Percentiles rank a stretch among this genome's conserved stretches.
Evolutionary conservation across 768 basidiomycete genomes (phyloP).

Genomic region (Kondoa malvinella): DNA sequence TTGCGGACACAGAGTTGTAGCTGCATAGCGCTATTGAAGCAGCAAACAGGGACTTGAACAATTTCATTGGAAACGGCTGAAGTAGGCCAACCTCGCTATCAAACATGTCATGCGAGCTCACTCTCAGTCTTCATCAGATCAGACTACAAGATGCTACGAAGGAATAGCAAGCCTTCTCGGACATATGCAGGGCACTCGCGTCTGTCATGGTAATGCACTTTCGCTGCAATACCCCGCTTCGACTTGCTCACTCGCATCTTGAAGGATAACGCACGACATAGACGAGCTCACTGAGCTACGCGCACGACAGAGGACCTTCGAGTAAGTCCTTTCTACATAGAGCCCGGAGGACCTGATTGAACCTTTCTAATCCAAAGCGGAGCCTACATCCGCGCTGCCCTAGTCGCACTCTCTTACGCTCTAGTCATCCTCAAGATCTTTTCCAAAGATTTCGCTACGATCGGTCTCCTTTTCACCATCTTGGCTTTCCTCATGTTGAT

Average conservation of each 20-base stretch:
- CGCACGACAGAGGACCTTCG: conserved; percentile 6
- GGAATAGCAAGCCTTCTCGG: no score
- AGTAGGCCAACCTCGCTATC: not conserved
- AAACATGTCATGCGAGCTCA: no score
- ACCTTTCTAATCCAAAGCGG: conserved; percentile 9
- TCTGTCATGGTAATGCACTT: no score
- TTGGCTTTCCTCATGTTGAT: conserved; percentile 12
- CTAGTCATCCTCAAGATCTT: conserved; percentile 20
- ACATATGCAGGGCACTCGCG: no score
- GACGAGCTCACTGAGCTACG: conserved; percentile 21
- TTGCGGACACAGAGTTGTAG: not conserved
- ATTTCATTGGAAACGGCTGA: not conserved
- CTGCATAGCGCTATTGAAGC: not conserved
- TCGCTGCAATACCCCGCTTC: not conserved
- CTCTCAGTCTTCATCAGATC: no score
- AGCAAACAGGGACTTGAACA: not conserved
- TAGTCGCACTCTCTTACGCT: conserved; percentile 11
- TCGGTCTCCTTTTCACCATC: conserved; percentile 13
- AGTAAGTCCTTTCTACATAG: not conserved
- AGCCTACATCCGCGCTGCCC: conserved; percentile 17
- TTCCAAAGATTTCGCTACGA: conserved; percentile 5
- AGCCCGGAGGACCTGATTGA: not conserved
- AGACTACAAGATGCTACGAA: no score
- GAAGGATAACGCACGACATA: conserved; percentile 11
- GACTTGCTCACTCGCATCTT: not conserved